Conservation (phyloP, 2,329 filamentous ascomycete species). For the Penicillium griseofulvum region DNA sequence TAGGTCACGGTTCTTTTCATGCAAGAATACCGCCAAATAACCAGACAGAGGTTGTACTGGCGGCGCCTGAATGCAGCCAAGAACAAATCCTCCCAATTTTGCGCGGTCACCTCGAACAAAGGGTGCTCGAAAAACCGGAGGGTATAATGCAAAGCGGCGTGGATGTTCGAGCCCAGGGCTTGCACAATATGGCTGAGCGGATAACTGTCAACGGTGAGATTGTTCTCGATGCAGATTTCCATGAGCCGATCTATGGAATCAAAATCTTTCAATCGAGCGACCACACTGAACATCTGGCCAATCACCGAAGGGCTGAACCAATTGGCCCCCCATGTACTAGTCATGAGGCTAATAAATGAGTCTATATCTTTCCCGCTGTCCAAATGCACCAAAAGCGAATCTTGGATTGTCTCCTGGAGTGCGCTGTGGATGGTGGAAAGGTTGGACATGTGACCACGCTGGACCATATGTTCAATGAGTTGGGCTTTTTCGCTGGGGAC, state of each 20-base stretch:
- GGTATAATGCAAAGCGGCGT: constrained; percentile 23
- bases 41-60: constrained; percentile 44
- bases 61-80: constrained; percentile 38
- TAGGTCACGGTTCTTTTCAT: constrained; percentile 33
- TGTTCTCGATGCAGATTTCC: constrained; percentile 29
- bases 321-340: constrained; percentile 32
- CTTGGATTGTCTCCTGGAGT: constrained; percentile 31
- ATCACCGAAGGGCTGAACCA: constrained; percentile 40
- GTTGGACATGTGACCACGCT: constrained; percentile 32
- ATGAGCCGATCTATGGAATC: constrained; percentile 31
- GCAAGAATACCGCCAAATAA: constrained; percentile 51
- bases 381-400: constrained; percentile 34
- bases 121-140: constrained; percentile 22
- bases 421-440: constrained; percentile 24
- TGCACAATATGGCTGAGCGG: constrained; percentile 32
- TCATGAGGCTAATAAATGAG: constrained; percentile 40
- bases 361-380: constrained; percentile 33
- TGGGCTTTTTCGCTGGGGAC: constrained; percentile 28
- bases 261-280: constrained; percentile 26
- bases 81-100: constrained; percentile 42
- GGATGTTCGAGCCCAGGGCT: constrained; percentile 26
- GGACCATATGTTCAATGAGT: constrained; percentile 32
- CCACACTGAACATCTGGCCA: constrained; percentile 40
- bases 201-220: constrained; percentile 26
- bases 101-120: constrained; percentile 16